Evolutionary conservation across 805 yeast species (phyloP), one percentile per base, ranked within the genome.

Genomic region (Kregervanrija delftensis): DNA sequence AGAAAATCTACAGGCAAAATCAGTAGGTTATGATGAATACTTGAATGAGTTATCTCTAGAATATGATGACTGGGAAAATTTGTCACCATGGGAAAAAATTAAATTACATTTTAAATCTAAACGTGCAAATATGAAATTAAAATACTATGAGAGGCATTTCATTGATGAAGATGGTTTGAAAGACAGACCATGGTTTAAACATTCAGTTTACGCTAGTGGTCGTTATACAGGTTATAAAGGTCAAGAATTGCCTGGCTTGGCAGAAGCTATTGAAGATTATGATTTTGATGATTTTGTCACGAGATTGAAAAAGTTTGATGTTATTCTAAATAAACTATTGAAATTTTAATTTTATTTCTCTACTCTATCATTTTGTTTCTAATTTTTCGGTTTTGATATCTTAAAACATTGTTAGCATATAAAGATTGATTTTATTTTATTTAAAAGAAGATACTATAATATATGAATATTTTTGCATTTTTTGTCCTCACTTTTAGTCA

Each of bases 191-290:
- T 79, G 83, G 83, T 79, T 73, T 63, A 76, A 72, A 57, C 85
- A 79, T 56, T 61, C 72, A 37, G 67, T 78, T n/a, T 79, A 65
- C 57, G 79, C 83, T 2, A 76, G 81, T 40, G 82, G 81, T 2
- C 58, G 80, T 40, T 72, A 74, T 60, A 77, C 81, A 1, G 84
- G 84, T 2, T 78, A 79, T 49, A 71, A 73, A n/a, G 82, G 81
- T 4, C 78, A 74, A 43, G 67, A 72, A 34, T 63, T 77, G 44
- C 83, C 84, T 1, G 81, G 78, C 0, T 58, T 79, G 34, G 64
- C 64, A 5, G 84, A 79, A 54, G 73, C 79, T 0, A 52, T 79
- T 12, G 81, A 76, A 49, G 81, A 75, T 49, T 46, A 57, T 1
- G 69, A 72, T 39, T 52, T 56, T 13, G 63, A 59, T 17, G 58